A percentile compares a stretch with the other conserved stretches of the same genome.
phyloP scores from a whole-genome alignment of 2,329 filamentous ascomycete species.

The Paraconiothyrium sp. region DNA sequence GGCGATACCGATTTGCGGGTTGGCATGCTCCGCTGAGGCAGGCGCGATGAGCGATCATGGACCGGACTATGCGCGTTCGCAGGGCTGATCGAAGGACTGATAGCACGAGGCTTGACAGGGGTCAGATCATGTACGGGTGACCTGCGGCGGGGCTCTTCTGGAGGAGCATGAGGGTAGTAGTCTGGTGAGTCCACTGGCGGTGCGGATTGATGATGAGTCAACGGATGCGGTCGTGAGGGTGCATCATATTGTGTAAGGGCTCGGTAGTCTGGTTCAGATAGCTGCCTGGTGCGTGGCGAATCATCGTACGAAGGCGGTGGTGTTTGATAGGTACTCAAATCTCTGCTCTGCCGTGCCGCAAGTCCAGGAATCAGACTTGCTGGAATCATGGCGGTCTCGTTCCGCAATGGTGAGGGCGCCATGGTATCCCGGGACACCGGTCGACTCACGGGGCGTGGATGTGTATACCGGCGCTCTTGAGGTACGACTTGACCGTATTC shows the following conservation, averaged over 20 bases:
- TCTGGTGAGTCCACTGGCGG: slow-evolving; percentile 43
- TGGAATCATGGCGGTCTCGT: slow-evolving; percentile 40
- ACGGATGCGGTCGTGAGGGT: slow-evolving; percentile 38
- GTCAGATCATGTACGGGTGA: slow-evolving; percentile 52
- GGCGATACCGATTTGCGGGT: slow-evolving; percentile 79
- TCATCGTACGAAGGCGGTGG: slow-evolving; percentile 36
- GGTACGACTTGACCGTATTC: slow-evolving; percentile 36
- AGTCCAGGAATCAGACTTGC: slow-evolving; percentile 45
- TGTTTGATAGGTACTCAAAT: slow-evolving; percentile 33
- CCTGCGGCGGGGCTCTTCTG: slow-evolving; percentile 45
- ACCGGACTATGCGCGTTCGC: slow-evolving; percentile 36
- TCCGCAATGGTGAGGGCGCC: slow-evolving; percentile 43
- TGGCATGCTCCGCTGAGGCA: slow-evolving; percentile 58
- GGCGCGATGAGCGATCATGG: slow-evolving; percentile 49
- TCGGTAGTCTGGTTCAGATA: slow-evolving; percentile 48
- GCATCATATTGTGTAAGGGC: slow-evolving; percentile 44
- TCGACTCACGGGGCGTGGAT: slow-evolving; percentile 37
- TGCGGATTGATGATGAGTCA: slow-evolving; percentile 39
- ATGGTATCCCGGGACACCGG: slow-evolving; percentile 47
- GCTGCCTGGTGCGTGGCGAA: slow-evolving; percentile 39
- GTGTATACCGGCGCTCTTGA: slow-evolving; percentile 46
- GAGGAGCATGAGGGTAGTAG: slow-evolving; percentile 56
- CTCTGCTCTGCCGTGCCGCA: slow-evolving; percentile 36
- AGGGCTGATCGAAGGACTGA: slow-evolving; percentile 53
- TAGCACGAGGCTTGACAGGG: slow-evolving; percentile 54